Evolutionary conservation across 768 basidiomycete species (phyloP), one percentile per base, ranked within the genome.

Genomic region (Pleurotus sapidus): DNA sequence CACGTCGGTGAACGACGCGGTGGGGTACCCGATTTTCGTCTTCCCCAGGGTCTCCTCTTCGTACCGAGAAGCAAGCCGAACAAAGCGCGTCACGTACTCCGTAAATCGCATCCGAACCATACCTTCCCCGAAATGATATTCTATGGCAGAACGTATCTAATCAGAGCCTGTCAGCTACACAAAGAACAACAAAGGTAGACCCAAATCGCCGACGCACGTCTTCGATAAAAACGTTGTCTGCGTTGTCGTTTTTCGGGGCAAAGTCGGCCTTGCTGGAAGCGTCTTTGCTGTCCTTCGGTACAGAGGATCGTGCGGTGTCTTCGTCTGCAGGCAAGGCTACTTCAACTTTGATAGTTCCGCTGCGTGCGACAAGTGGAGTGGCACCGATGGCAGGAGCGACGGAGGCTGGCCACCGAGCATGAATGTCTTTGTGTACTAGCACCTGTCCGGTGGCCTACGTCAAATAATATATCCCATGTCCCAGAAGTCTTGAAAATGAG

Each of bases 391-490:
- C 55, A 66, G 78, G 54, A 65, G 57, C 78, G 49, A 69, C 69
- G 4, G 67, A 68, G 2, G 78, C 70, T 14, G 87, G 84, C 64
- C 79, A 83, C 11, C 76, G 82, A 7, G 68, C 63, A 60, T 83
- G 81, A 42, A 98, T 90, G 61, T 98, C 91, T 68, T 88, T 95
- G 39, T 91, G 87, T 12, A 98, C 88, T 2, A 87, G 87, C 57
- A 99, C 91, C 38, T 84, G 86, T 8, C 93, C 93, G 0, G 86
- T 84, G 48, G 92, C 89, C 60, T n/a, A 98, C 86, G 67, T 98
- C 94, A 69, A 96, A 91, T 40, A 98, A 77, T 6, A 99, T 76
- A 70, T 99, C 97, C 97, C 97, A 99, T 11, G 84, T 80, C 0
- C 87, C 84, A 0, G 89, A 83, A 1, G 88, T 78, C 65, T 96